phyloP scores from a whole-genome alignment of 176 grass and related monocot species.

The Aegilops tauschii region DNA sequence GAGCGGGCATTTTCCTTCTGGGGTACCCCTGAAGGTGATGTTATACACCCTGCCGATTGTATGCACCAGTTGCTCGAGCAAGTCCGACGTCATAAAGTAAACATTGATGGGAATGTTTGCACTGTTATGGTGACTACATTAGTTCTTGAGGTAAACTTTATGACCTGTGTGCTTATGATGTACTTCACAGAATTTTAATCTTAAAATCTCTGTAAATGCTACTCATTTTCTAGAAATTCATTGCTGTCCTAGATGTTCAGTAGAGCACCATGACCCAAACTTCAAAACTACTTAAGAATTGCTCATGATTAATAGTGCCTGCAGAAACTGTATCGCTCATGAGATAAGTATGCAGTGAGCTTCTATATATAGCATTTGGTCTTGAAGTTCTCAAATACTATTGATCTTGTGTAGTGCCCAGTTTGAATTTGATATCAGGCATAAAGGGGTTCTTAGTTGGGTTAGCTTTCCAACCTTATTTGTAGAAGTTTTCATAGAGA shows the following conservation, averaged over 20 bases:
- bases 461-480: background rate
- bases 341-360: background rate
- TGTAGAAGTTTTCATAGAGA: background rate
- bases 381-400: background rate
- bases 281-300: background rate
- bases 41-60: constrained; percentile 92
- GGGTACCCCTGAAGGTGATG: constrained; percentile 69
- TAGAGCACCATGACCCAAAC: background rate
- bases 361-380: background rate
- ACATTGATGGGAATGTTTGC: constrained; percentile 94
- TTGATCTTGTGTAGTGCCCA: background rate
- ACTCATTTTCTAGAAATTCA: background rate
- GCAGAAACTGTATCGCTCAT: background rate
- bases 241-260: background rate
- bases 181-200: background rate
- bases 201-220: background rate
- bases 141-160: constrained; percentile 84
- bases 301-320: background rate
- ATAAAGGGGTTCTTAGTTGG: background rate
- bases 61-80: constrained; percentile 96
- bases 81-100: constrained; percentile 92
- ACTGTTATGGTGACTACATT: constrained; percentile 99
- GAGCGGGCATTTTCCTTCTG: constrained; percentile 81
- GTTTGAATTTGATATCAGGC: background rate
- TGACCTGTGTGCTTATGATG: background rate